Conservation (phyloP, 1,139 yeast genomes). For the Sugiyamaella neomexicana region DNA sequence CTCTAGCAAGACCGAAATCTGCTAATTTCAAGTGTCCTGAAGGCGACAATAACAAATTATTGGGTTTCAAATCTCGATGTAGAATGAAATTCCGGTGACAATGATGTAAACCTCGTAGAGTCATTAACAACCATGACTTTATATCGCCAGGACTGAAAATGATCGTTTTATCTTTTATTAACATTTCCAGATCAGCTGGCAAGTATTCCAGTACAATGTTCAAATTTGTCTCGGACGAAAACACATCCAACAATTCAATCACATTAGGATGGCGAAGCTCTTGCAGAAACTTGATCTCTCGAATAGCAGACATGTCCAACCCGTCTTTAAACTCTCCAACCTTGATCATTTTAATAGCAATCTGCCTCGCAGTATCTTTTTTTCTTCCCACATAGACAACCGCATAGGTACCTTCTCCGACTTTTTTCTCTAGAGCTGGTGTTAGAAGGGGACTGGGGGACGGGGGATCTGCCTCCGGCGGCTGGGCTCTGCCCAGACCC, state of each 20-base stretch:
- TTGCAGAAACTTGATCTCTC: slow-evolving; percentile 92
- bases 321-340: slow-evolving; percentile 96
- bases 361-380: slow-evolving; percentile 54
- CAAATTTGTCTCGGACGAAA: slow-evolving; percentile 66
- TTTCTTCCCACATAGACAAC: slow-evolving; percentile 79
- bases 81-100: slow-evolving; percentile 88
- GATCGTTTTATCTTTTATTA: slow-evolving; percentile 75
- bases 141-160: slow-evolving; percentile 85
- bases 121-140: slow-evolving; percentile 93
- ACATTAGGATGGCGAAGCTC: slow-evolving; percentile 82
- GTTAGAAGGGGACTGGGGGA: slow-evolving; percentile 2
- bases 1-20: slow-evolving; percentile 94
- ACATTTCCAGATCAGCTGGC: slow-evolving; percentile 87
- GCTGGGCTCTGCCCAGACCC: slow-evolving; percentile 9
- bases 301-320: slow-evolving; percentile 91
- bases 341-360: slow-evolving; percentile 95
- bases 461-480: background rate
- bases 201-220: slow-evolving; percentile 87
- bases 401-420: slow-evolving; percentile 99
- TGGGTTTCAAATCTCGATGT: slow-evolving; percentile 62
- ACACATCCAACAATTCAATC: slow-evolving; percentile 85
- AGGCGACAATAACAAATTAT: slow-evolving; percentile 79
- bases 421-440: slow-evolving; percentile 59
- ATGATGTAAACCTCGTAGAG: slow-evolving; percentile 89
- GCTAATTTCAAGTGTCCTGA: slow-evolving; percentile 87